Conservation (phyloP, 2,329 filamentous ascomycete species). For the Pseudocercospora crystallina region DNA sequence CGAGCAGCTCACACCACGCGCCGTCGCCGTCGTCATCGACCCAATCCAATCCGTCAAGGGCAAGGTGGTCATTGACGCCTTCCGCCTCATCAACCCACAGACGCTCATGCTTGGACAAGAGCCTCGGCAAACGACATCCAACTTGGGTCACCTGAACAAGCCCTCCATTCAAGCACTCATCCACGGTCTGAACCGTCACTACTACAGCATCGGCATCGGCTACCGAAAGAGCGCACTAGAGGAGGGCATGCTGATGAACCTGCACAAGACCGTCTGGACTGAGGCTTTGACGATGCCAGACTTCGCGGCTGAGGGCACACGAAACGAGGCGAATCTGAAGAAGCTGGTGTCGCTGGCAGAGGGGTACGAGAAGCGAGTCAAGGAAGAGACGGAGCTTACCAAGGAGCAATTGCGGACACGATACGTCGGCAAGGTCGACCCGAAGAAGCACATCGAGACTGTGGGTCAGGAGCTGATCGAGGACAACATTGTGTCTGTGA, state of each 20-base stretch:
- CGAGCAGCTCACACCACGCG: slow-evolving; percentile 93
- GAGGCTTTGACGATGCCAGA: slow-evolving; percentile 96
- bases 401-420: slow-evolving; percentile 98
- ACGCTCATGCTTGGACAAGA: slow-evolving; percentile 97
- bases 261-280: slow-evolving; percentile 99
- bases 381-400: slow-evolving; percentile 95
- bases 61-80: slow-evolving; percentile 98
- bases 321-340: slow-evolving; percentile 86
- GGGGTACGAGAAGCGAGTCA: slow-evolving; percentile 97
- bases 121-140: slow-evolving; percentile 94
- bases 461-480: slow-evolving; percentile 96
- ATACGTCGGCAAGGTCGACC: slow-evolving; percentile 98
- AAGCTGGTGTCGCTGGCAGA: slow-evolving; percentile 86
- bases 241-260: slow-evolving; percentile 99
- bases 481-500: slow-evolving; percentile 99
- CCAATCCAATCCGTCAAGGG: slow-evolving; percentile 99
- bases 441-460: slow-evolving; percentile 98
- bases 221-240: slow-evolving; percentile 94
- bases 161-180: slow-evolving; percentile 99
- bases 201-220: slow-evolving; percentile 98
- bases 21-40: slow-evolving; percentile 96
- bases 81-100: slow-evolving; percentile 97
- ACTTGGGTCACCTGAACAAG: slow-evolving; percentile 97
- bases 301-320: slow-evolving; percentile 78
- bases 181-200: slow-evolving; percentile 95